These are phyloP conservation scores for Colletotrichum spinosum DNA, from an alignment of 2,329 filamentous ascomycete species.

Conservation along the genomic window DNA sequence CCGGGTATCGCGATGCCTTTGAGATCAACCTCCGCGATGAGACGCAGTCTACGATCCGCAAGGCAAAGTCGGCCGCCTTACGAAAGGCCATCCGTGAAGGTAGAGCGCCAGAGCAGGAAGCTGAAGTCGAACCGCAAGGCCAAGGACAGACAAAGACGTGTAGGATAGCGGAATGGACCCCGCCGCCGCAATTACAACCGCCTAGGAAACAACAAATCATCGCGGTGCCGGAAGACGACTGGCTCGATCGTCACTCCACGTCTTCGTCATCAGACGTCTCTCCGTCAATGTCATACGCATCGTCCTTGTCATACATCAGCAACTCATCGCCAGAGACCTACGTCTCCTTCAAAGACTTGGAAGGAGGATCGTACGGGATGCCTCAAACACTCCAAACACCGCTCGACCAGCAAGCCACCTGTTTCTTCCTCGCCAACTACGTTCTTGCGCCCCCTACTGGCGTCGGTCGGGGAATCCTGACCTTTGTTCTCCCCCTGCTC, in stretches of 20 bases:
- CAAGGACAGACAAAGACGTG: background rate
- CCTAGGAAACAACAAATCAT: constrained; percentile 29
- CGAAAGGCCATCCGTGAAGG: constrained; percentile 36
- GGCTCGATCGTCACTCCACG: constrained; percentile 27
- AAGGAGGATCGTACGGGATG: constrained; percentile 25
- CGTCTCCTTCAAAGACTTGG: constrained; percentile 31
- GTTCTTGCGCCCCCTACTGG: constrained; percentile 39
- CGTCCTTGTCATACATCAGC: constrained; percentile 33
- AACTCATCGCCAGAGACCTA: constrained; percentile 26
- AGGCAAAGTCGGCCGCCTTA: constrained; percentile 37
- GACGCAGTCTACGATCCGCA: constrained; percentile 38
- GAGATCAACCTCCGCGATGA: constrained; percentile 39
- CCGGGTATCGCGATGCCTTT: constrained; percentile 37
- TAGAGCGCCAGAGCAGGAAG: constrained; percentile 25
- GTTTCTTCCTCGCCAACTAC: constrained; percentile 42
- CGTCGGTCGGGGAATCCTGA: constrained; percentile 38
- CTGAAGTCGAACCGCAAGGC: constrained; percentile 16
- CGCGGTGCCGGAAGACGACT: constrained; percentile 28
- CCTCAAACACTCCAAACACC: constrained; percentile 39
- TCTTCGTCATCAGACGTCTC: constrained; percentile 32
- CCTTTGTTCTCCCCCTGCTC: constrained; percentile 40
- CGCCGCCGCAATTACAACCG: constrained; percentile 22
- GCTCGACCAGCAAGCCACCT: constrained; percentile 41
- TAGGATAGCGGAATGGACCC: constrained; percentile 30
- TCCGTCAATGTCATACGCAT: constrained; percentile 33